Evolutionary conservation across 1,284 basidiomycete genomes (phyloP).

Genomic region (Tilletiopsis washingtonensis): DNA sequence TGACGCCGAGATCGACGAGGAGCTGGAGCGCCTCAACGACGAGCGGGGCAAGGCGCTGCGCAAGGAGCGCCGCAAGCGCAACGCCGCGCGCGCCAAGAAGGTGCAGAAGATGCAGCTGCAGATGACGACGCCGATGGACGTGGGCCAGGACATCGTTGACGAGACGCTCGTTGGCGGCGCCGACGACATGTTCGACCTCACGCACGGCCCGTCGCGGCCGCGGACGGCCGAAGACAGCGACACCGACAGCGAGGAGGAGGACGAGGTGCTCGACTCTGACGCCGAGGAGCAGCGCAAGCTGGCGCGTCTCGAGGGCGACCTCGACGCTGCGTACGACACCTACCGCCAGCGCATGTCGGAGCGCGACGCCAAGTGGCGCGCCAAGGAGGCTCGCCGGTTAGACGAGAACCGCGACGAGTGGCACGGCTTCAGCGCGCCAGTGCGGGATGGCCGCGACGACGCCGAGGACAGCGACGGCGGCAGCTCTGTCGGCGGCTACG

Average conservation of each 20-base stretch:
- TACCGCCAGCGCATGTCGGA: constrained; percentile 76
- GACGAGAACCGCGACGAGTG: constrained; percentile 53
- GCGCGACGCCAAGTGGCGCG: constrained; percentile 81
- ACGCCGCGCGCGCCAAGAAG: constrained; percentile 79
- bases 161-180: constrained; percentile 30
- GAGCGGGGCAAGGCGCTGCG: constrained; percentile 73
- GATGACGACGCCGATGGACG: constrained; percentile 93
- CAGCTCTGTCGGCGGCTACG: constrained; percentile 58
- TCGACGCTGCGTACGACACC: constrained; percentile 80
- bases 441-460: constrained; percentile 3
- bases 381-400: constrained; percentile 70
- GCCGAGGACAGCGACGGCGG: constrained; percentile 13
- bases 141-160: constrained; percentile 65
- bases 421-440: constrained; percentile 29
- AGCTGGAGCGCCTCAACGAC: constrained; percentile 77
- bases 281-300: constrained; percentile 54
- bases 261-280: constrained; percentile 47
- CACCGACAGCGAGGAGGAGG: constrained; percentile 50
- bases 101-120: constrained; percentile 92
- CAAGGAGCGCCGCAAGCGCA: constrained; percentile 68
- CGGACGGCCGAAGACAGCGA: constrained; percentile 49
- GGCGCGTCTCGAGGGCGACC: constrained; percentile 63
- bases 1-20: constrained; percentile 56
- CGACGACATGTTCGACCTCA: constrained; percentile 38
- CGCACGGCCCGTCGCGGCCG: too few relatives aligned